Evolutionary conservation across 495 filamentous ascomycete species (phyloP).

Genomic region (Podospora fimiseda): DNA sequence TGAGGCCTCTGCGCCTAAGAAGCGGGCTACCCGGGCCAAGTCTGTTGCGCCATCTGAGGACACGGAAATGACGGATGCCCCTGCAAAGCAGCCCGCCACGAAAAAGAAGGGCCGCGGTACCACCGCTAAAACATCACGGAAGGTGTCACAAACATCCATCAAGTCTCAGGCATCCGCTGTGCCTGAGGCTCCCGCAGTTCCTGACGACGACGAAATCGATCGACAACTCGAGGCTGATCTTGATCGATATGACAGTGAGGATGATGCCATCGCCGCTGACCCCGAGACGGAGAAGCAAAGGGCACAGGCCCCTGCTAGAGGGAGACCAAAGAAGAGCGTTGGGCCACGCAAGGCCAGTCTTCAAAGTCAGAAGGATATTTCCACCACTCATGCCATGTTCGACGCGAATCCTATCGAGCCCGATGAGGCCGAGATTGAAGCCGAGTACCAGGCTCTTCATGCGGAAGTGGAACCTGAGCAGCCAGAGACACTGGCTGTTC

Average conservation of each 20-base stretch:
- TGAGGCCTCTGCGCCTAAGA: slow-evolving; percentile 58
- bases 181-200: slow-evolving; percentile 34
- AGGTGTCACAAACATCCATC: slow-evolving; percentile 48
- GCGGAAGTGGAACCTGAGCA: slow-evolving; percentile 34
- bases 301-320: slow-evolving; percentile 28
- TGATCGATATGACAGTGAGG: slow-evolving; percentile 51
- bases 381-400: slow-evolving; percentile 38
- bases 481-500: slow-evolving; percentile 25
- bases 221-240: slow-evolving; percentile 61
- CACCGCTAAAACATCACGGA: slow-evolving; percentile 42
- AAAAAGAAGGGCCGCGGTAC: slow-evolving; percentile 30
- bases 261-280: slow-evolving; percentile 38
- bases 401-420: slow-evolving; percentile 34
- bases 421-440: slow-evolving; percentile 42
- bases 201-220: slow-evolving; percentile 63
- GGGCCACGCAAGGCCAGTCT: slow-evolving; percentile 31
- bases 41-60: slow-evolving; percentile 24
- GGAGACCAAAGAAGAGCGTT: slow-evolving; percentile 28
- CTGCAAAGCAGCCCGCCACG: slow-evolving; percentile 19
- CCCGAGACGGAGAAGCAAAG: slow-evolving; percentile 33
- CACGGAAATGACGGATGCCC: slow-evolving; percentile 29
- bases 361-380: slow-evolving; percentile 26
- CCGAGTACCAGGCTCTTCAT: slow-evolving; percentile 39
- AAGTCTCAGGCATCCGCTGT: slow-evolving; percentile 29
- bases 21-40: slow-evolving; percentile 54